Conservation (phyloP, 306 rosid genomes). For the Cucurbita maxima region DNA sequence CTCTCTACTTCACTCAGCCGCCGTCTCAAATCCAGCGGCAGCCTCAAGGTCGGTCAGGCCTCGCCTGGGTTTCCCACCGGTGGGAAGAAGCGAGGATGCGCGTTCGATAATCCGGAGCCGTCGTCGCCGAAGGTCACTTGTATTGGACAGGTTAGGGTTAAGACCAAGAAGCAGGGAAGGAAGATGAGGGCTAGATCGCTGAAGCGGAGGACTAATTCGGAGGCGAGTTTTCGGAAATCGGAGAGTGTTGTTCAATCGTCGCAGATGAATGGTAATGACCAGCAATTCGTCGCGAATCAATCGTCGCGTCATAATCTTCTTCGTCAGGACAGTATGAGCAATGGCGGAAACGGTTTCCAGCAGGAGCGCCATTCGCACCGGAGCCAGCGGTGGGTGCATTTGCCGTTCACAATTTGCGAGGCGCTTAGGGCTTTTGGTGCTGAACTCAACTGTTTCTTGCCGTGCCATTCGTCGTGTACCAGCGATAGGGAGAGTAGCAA, state of each 20-base stretch:
- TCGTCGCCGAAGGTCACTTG: conserved; percentile 94
- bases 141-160: conserved; percentile 87
- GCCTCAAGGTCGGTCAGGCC: conserved; percentile 77
- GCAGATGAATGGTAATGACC: neutral
- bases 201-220: conserved; percentile 26
- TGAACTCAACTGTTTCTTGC: conserved; percentile 75
- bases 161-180: conserved; percentile 80
- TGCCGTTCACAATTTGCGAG: conserved; percentile 78
- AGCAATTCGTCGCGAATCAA: neutral
- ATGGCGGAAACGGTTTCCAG: conserved; percentile 2
- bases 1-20: conserved; percentile 72
- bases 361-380: conserved; percentile 47
- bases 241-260: conserved; percentile 9
- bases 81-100: conserved; percentile 45
- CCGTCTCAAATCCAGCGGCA: conserved; percentile 54
- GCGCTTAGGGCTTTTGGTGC: conserved; percentile 54
- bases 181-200: conserved; percentile 57
- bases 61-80: conserved; percentile 84
- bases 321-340: neutral
- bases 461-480: conserved; percentile 58
- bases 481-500: conserved; percentile 21
- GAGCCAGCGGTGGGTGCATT: conserved; percentile 78
- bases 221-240: conserved; percentile 52
- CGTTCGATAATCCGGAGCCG: conserved; percentile 82
- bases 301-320: neutral